Base-by-base conservation (phyloP, 2,329 filamentous ascomycete species). In the Mycosphaerella sp. region DNA sequence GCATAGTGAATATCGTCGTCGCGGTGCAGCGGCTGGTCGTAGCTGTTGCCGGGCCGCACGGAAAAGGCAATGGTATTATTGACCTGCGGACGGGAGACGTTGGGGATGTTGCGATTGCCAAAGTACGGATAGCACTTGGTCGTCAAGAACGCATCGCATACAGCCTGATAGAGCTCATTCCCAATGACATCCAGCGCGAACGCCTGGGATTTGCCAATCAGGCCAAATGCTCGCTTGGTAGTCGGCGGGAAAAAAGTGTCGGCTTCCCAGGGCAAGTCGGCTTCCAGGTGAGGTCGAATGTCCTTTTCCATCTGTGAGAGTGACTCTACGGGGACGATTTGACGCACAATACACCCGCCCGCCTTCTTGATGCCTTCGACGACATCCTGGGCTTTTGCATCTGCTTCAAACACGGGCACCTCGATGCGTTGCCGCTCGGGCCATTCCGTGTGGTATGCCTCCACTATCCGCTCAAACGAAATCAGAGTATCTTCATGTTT, bases 211-310 rank as follows among this genome's bases (percentile, higher is more conserved):
- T 38, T 38, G 34, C 34, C 51, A 10, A 57, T 57, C 31, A 57
- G 26, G 5, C 54, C 47, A 29, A 46, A 57, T 4, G 54, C 54
- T 1, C 54, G 54, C 38, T 51, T 52, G 7, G 54, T 57, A 1
- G 45, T 44, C 56, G 54, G 54, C 21, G 54, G 54, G 29, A 57
- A 57, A 39, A 66, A 54, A 1, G 48, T 43, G 23, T 50, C 48
- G 12, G 40, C 38, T 41, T 50, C 38, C 48, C 48, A 50, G 8
- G 48, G 12, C 10, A 23, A 21, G 40, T 50, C 48, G 8, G 48
- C 39, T 17, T 50, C 48, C 8, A 50, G 29, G 6, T 42, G 31
- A 21, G 48, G 48, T 12, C 48, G 26, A 12, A 50, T 50, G 11
- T 50, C 48, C 38, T 50, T 50, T n/a, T 50, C 38, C 48, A 50